These are phyloP conservation scores for Aspergillus hiratsukae DNA, from an alignment of 2,329 filamentous ascomycete genomes.

Conservation along the genomic window DNA sequence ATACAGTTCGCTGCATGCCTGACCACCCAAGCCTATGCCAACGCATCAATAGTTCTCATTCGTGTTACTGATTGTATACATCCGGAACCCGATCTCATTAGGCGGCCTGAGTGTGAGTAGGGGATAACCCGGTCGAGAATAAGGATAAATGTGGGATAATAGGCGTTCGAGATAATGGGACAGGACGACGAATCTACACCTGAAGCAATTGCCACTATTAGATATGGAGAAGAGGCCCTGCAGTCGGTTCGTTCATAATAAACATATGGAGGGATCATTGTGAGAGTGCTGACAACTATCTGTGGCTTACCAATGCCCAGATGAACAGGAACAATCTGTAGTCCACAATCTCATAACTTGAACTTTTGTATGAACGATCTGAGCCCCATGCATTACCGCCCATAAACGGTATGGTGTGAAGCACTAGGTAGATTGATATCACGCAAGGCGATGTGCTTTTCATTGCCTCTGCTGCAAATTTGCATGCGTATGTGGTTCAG, in stretches of 20 bases:
- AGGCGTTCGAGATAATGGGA: background rate
- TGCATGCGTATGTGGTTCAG: conserved; percentile 15
- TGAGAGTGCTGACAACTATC: too few species aligned
- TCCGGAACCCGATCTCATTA: background rate
- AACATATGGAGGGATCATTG: background rate
- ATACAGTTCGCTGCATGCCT: conserved; percentile 23
- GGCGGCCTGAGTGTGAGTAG: background rate
- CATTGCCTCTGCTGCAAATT: conserved; percentile 3
- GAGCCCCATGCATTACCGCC: background rate
- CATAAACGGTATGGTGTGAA: background rate
- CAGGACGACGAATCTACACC: background rate
- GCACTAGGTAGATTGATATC: background rate
- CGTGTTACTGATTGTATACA: background rate
- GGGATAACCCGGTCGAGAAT: background rate
- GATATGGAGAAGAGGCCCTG: background rate
- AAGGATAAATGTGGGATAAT: background rate
- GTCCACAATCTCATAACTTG: too few species aligned
- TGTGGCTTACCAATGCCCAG: background rate
- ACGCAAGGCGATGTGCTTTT: background rate
- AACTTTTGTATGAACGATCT: too few species aligned
- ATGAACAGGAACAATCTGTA: too few species aligned
- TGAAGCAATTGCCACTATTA: background rate
- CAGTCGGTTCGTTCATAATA: background rate
- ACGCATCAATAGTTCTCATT: conserved; percentile 9
- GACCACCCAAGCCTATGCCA: conserved; percentile 22